phyloP scores from a whole-genome alignment of 768 basidiomycete species.

The Lentinula sp. region DNA sequence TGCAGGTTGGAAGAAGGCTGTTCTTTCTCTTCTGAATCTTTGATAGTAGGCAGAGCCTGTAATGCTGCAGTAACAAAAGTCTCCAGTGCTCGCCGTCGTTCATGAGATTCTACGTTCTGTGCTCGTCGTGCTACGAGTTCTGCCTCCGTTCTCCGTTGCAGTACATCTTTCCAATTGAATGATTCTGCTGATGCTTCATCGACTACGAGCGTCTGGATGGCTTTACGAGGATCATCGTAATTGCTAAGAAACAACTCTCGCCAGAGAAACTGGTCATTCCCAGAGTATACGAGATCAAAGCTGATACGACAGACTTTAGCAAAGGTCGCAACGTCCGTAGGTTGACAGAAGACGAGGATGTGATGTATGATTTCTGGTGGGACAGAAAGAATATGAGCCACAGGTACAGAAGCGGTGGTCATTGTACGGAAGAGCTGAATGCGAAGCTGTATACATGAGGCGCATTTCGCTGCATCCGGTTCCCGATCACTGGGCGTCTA shows the following conservation, averaged over 20 bases:
- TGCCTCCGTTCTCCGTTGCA: slow-evolving; percentile 36
- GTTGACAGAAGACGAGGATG: slow-evolving; percentile 49
- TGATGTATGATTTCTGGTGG: slow-evolving; percentile 59
- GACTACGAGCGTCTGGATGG: slow-evolving; percentile 11
- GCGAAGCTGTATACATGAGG: neutral
- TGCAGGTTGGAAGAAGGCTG: slow-evolving; percentile 32
- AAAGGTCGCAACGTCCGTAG: slow-evolving; percentile 54
- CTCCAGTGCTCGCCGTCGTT: slow-evolving; percentile 26
- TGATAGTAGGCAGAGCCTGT: slow-evolving; percentile 24
- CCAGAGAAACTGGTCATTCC: slow-evolving; percentile 60
- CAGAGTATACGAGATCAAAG: slow-evolving; percentile 40
- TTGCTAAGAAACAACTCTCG: slow-evolving; percentile 54
- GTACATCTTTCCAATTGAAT: slow-evolving; percentile 26
- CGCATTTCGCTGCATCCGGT: neutral
- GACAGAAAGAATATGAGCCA: slow-evolving; percentile 21
- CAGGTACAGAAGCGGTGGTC: neutral
- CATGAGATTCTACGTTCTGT: neutral
- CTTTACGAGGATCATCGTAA: slow-evolving; percentile 60
- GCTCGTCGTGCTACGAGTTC: slow-evolving; percentile 20
- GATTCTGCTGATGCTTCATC: slow-evolving; percentile 4
- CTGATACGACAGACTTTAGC: slow-evolving; percentile 48
- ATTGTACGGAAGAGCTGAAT: neutral
- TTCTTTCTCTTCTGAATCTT: slow-evolving; percentile 1
- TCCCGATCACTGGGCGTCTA: neutral
- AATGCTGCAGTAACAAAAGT: slow-evolving; percentile 35